Evolutionary conservation across 768 basidiomycete species (phyloP).

Genomic region (Serendipita indica): DNA sequence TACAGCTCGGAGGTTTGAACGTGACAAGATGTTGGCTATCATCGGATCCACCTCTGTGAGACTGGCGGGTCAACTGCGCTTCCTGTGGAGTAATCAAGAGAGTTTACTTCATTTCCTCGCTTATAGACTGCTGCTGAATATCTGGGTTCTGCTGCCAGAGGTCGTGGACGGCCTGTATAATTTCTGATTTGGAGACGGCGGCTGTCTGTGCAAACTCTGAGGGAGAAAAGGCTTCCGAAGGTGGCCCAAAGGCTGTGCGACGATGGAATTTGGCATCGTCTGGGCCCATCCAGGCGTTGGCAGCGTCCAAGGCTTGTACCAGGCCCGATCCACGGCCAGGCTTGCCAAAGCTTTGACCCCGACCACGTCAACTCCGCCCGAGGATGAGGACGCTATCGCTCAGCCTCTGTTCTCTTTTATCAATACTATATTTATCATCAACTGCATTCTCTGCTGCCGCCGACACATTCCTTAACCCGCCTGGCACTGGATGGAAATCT

Average conservation of each 20-base stretch:
- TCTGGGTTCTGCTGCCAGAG: neutral
- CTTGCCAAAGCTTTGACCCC: neutral
- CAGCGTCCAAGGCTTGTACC: too few relatives aligned
- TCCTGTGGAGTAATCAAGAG: too few relatives aligned
- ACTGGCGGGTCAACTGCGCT: too few relatives aligned
- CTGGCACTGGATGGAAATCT: neutral
- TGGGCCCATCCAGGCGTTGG: neutral
- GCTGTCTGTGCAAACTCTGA: neutral
- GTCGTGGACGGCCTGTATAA: neutral
- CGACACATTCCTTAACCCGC: neutral
- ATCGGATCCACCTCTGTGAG: neutral
- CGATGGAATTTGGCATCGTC: slow-evolving; percentile 3
- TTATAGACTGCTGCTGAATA: neutral
- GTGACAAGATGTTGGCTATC: neutral
- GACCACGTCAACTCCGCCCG: neutral
- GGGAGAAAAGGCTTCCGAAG: neutral
- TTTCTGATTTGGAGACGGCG: neutral
- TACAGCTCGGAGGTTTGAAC: neutral
- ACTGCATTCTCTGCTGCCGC: neutral
- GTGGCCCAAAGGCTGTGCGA: neutral
- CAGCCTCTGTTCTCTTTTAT: neutral
- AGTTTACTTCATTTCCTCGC: neutral
- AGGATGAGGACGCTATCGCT: neutral
- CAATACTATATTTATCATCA: neutral
- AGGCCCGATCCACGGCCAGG: too few relatives aligned